Evolutionary conservation across 2,329 filamentous ascomycete genomes (phyloP), one percentile per base, ranked within the genome.

Genomic region (Venturiaceae sp.): DNA sequence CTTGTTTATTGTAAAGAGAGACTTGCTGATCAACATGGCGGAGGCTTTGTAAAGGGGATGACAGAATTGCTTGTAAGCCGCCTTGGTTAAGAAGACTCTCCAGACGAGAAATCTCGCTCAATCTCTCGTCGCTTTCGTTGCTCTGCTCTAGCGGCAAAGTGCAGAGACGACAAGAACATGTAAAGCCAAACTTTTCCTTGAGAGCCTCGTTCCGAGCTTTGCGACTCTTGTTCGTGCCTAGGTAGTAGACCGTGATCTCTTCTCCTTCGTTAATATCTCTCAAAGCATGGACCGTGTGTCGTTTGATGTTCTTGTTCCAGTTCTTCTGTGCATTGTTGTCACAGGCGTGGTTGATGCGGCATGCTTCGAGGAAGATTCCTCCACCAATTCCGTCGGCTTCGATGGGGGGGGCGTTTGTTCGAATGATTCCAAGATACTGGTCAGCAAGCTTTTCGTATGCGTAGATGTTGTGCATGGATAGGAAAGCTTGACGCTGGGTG

Each of bases 171-270:
- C 71, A 74, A 3, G 58, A 62, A 63, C 71, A 75, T 13, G 61
- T 56, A 60, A 74, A 75, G 8, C 59, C 61, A 60, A 75, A 74
- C 19, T 63, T 64, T 36, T 63, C 39, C 60, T 61, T 61, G 30
- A 72, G 65, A 36, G 59, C 57, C 39, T 64, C 33, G 36, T 67
- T 64, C 2, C 69, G 67, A 36, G 53, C 52, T 62, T 61, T 37
- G 53, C 65, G 66, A 59, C 52, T n/a, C 11, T n/a, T n/a, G n/a
- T 11, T 39, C n/a, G n/a, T 39, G n/a, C 11, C 36, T 39, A 39
- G 11, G 65, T 73, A 74, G 36, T 60, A 65, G 57, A 74, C 67
- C 5, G 69, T 71, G 46, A 73, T 68, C 58, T 75, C 71, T 54
- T 72, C 67, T 21, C 67, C 69, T 53, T 68, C 62, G 2, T 58